Evolutionary conservation across 2,329 filamentous ascomycete genomes (phyloP).

Genomic region (Aspergillus versicolor): DNA sequence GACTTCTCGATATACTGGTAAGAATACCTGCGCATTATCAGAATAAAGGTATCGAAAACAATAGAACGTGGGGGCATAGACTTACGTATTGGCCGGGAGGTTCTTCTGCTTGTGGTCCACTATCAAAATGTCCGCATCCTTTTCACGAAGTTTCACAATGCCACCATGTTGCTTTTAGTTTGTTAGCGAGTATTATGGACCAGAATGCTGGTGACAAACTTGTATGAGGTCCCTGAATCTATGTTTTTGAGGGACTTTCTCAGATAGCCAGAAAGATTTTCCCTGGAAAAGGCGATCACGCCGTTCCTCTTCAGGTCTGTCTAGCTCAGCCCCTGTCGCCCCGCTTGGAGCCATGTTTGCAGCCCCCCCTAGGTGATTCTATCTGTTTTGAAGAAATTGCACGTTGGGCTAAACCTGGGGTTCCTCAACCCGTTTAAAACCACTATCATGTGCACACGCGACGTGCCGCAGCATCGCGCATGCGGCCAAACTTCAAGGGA

Average conservation of each 20-base stretch:
- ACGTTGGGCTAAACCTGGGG: background rate
- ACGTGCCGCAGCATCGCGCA: background rate
- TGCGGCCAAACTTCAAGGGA: background rate
- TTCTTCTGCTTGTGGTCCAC: slow-evolving; percentile 57
- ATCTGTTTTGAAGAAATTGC: background rate
- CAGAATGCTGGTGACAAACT: slow-evolving; percentile 22
- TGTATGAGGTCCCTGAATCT: slow-evolving; percentile 51
- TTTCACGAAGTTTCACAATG: slow-evolving; percentile 52
- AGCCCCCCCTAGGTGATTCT: background rate
- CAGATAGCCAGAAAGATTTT: slow-evolving; percentile 59
- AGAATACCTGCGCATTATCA: slow-evolving; percentile 42
- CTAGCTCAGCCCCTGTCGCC: background rate
- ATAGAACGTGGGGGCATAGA: slow-evolving; percentile 4
- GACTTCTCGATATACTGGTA: slow-evolving; percentile 60
- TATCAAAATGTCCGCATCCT: slow-evolving; percentile 57
- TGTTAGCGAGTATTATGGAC: slow-evolving; percentile 1
- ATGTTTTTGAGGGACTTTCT: slow-evolving; percentile 52
- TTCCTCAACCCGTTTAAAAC: background rate
- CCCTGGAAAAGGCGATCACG: slow-evolving; percentile 51
- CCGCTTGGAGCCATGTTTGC: background rate
- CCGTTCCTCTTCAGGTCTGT: background rate
- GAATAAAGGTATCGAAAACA: background rate
- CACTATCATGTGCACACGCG: slow-evolving; percentile 2
- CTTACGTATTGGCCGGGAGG: slow-evolving; percentile 50
- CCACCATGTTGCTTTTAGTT: slow-evolving; percentile 53